Evolutionary conservation across 495 filamentous ascomycete species (phyloP).

Genomic region (Neurospora sp.): DNA sequence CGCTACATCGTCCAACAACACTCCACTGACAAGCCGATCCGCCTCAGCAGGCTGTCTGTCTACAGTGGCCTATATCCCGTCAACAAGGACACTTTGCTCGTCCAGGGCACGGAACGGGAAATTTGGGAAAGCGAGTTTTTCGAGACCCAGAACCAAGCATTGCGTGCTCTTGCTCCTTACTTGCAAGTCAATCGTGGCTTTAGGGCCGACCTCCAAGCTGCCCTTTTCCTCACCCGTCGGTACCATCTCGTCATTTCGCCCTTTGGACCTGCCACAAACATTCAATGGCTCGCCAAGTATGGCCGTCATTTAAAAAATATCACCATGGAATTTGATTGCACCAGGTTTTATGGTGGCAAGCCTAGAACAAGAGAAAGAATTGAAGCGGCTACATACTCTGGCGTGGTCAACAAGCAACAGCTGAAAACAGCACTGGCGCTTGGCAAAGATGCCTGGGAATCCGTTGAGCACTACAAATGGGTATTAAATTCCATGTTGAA

Average conservation of each 20-base stretch:
- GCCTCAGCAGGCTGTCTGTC: neutral
- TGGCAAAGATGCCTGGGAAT: neutral
- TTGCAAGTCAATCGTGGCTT: neutral
- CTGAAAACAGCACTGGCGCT: neutral
- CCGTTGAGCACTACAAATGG: neutral
- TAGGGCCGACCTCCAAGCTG: accelerated
- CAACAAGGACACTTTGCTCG: neutral
- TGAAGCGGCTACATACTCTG: neutral
- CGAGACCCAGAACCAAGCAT: neutral
- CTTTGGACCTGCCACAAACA: neutral
- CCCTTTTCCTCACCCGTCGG: neutral
- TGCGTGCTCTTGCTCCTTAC: neutral
- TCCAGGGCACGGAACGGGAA: neutral
- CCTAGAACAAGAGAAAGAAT: neutral
- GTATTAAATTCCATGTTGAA: neutral
- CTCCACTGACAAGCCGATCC: neutral
- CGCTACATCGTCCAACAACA: neutral
- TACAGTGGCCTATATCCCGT: neutral
- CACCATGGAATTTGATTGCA: neutral
- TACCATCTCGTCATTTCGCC: neutral
- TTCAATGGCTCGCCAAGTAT: neutral
- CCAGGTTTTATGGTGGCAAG: neutral
- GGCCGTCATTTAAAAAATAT: neutral
- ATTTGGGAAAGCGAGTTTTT: neutral
- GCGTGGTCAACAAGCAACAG: neutral